Evolutionary conservation across 164 flowering plant genomes (phyloP), one percentile per base, ranked within the genome.

Genomic region (Annona squamosa): DNA sequence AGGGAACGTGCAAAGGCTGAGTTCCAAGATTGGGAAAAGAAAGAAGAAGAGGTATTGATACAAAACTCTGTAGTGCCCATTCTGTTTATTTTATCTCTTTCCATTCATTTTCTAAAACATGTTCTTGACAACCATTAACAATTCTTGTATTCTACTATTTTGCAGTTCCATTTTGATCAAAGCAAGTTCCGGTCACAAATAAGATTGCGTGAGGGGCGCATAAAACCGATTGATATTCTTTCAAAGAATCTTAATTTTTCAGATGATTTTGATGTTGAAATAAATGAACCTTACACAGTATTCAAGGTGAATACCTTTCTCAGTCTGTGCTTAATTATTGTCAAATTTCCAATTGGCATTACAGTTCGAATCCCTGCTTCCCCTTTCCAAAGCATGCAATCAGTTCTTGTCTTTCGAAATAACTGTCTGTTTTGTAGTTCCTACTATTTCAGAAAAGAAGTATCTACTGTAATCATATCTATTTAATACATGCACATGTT

Each of bases 81-180:
- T 45, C 41, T 62, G 47, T 48, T 42, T 9, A 4, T 19, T n/a
- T 72, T 26, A 18, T 37, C n/a, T 66, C 43, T 66, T 12, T 42
- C 43, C 42, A 66, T 26, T 47, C 18, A 26, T 9, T 70, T 16
- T 26, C 48, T 46, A 48, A 17, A 71, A 66, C 48, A 48, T 70
- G 6, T 37, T 52, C 5, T 13, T 46, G 1, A 72, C 44, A 63
- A 44, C 37, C 71, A 46, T 67, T 80, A 7, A 79, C 69, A 56
- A 78, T 43, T 70, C 73, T 26, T 26, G 37, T 26, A 26, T 26
- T 26, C 37, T 26, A 26, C 37, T 46, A n/a, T 48, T 77, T 67
- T 78, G 41, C 92, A 94, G 99, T 96, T 96, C 76, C 99, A 96
- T 84, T 96, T 96, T 84, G 97, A 90, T 83, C 99, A 96, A 90